Percentiles rank a stretch among this genome's conserved stretches.
Conservation (phyloP, 768 basidiomycete species). For the Mycena maculata region DNA sequence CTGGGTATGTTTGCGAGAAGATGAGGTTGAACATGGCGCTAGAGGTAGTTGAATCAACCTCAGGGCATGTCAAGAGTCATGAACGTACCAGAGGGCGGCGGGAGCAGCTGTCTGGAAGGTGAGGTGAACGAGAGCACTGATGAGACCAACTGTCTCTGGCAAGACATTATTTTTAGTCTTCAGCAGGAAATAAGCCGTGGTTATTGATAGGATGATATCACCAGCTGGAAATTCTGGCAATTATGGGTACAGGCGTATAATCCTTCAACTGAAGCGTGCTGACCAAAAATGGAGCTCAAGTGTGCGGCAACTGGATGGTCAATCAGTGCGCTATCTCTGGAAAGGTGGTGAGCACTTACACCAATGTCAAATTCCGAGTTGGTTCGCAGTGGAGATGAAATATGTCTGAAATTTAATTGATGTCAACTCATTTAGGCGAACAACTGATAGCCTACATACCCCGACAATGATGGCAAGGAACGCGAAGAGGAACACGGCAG, state of each 20-base stretch:
- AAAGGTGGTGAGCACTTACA: background rate
- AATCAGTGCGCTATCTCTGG: background rate
- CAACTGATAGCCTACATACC: no score
- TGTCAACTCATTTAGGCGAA: no score
- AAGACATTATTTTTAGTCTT: background rate
- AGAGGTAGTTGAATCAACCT: background rate
- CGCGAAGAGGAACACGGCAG: background rate
- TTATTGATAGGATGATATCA: background rate
- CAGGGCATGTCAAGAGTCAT: background rate
- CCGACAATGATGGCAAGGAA: background rate
- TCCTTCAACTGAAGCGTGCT: background rate
- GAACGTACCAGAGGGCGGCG: conserved; percentile 10
- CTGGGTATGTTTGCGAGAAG: conserved; percentile 45
- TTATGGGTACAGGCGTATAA: background rate
- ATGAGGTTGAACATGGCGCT: conserved; percentile 49
- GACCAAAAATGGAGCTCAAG: background rate
- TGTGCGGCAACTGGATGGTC: background rate
- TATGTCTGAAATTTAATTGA: background rate
- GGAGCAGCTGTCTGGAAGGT: conserved; percentile 19
- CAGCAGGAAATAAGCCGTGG: conserved; percentile 11
- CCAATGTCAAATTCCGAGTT: background rate
- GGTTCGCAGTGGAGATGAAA: background rate
- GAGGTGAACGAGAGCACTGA: conserved; percentile 14
- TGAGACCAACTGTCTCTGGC: conserved; percentile 2
- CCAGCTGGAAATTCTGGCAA: background rate